Evolutionary conservation across 2,329 filamentous ascomycete genomes (phyloP).

Genomic region (Aureobasidium sp.): DNA sequence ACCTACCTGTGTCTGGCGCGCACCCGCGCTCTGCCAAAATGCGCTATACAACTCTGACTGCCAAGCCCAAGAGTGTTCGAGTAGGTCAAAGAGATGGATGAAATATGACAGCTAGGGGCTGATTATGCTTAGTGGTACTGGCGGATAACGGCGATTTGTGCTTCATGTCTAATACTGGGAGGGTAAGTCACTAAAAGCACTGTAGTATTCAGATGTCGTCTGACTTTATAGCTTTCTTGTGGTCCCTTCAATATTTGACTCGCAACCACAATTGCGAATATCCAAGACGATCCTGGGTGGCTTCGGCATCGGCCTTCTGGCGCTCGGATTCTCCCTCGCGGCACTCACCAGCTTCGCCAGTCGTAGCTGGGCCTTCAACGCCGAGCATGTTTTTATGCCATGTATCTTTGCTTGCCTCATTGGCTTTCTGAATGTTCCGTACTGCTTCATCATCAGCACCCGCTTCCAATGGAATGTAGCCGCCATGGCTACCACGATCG

Average conservation of each 20-base stretch:
- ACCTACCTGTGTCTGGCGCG: not conserved
- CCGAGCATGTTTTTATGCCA: slow-evolving; percentile 42
- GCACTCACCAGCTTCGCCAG: slow-evolving; percentile 40
- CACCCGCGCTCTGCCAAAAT: not conserved
- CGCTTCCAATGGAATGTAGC: slow-evolving; percentile 38
- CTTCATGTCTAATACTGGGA: slow-evolving; percentile 43
- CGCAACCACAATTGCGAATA: slow-evolving; percentile 30
- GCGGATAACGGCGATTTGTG: slow-evolving; percentile 37
- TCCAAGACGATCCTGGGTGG: slow-evolving; percentile 36
- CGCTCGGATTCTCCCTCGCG: slow-evolving; percentile 43
- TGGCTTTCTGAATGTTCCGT: slow-evolving; percentile 43
- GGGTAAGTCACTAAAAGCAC: slow-evolving; percentile 29
- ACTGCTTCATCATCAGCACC: slow-evolving; percentile 39
- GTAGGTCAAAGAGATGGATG: not conserved
- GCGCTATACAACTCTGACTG: slow-evolving; percentile 9
- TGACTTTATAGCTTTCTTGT: slow-evolving; percentile 39
- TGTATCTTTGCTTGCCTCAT: slow-evolving; percentile 38
- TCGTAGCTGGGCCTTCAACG: slow-evolving; percentile 40
- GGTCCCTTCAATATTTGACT: slow-evolving; percentile 41
- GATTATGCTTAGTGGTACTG: slow-evolving; percentile 39
- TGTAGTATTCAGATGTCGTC: not conserved
- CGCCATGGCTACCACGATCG: slow-evolving; percentile 38
- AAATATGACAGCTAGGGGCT: not conserved
- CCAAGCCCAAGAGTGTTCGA: not conserved
- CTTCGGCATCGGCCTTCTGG: slow-evolving; percentile 41